A percentile compares a stretch with the other conserved stretches of the same genome.
Conservation (phyloP, 169 alveolate genomes). For the Plasmodium gaboni region DNA sequence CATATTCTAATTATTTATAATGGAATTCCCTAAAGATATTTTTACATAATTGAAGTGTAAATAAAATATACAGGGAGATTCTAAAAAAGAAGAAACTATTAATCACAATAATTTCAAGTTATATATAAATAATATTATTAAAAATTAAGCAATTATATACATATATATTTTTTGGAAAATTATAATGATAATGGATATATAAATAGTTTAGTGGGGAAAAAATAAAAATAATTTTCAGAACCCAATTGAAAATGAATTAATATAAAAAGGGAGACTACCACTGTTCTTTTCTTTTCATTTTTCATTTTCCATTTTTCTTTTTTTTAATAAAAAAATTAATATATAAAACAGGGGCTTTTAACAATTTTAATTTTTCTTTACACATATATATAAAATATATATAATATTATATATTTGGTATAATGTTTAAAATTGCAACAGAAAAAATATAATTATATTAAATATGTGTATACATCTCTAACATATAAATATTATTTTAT, state of each 20-base stretch:
- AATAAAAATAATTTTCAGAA: background rate
- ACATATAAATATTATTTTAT: background rate
- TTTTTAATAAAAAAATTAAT: background rate
- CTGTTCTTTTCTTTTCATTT: too few species aligned
- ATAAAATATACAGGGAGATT: too few species aligned
- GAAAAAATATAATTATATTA: too few species aligned
- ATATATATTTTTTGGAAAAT: background rate
- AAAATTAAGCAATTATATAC: background rate
- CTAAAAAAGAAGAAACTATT: too few species aligned
- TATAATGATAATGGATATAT: background rate
- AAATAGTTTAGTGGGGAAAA: slow-evolving; percentile 10
- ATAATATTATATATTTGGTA: too few species aligned
- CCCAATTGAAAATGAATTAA: background rate
- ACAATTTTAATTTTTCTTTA: background rate
- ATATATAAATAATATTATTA: background rate
- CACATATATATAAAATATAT: background rate
- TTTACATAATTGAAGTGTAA: too few species aligned
- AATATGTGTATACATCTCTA: background rate
- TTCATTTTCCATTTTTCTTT: background rate
- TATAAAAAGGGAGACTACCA: background rate
- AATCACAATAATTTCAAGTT: too few species aligned
- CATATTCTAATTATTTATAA: too few species aligned
- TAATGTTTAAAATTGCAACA: too few species aligned
- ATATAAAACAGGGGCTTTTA: background rate
- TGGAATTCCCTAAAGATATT: too few species aligned